These are phyloP conservation scores for Talaromyces adpressus DNA, from an alignment of 495 filamentous ascomycete species.

Conservation along the genomic window DNA sequence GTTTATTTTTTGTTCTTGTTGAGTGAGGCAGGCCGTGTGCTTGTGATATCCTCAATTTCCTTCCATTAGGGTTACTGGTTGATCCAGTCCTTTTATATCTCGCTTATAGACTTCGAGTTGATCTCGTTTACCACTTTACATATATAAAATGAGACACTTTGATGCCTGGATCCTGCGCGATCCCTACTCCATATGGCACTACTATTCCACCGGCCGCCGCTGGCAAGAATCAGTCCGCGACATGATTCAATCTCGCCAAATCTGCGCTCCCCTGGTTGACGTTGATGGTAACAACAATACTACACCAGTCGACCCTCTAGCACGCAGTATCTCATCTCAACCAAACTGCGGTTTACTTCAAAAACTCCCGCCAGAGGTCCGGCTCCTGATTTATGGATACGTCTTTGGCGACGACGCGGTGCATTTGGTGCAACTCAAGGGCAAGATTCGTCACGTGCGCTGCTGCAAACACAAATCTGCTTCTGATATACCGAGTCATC, in stretches of 20 bases:
- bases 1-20: neutral
- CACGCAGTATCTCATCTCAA: constrained; percentile 19
- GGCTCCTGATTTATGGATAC: constrained; percentile 48
- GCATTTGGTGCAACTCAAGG: constrained; percentile 34
- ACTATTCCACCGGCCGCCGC: constrained; percentile 32
- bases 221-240: constrained; percentile 37
- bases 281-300: neutral
- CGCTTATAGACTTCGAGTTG: neutral
- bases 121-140: neutral
- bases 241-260: constrained; percentile 31
- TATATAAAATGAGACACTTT: constrained; percentile 34
- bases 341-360: constrained; percentile 17
- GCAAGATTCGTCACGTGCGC: constrained; percentile 35
- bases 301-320: constrained; percentile 13
- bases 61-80: neutral
- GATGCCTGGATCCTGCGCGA: constrained; percentile 40
- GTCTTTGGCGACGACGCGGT: constrained; percentile 39
- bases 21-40: neutral
- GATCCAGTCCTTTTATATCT: neutral
- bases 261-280: constrained; percentile 25
- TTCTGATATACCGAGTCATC: constrained; percentile 22
- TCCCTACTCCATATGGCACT: constrained; percentile 40
- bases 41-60: neutral
- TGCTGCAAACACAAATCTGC: constrained; percentile 16
- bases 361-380: constrained; percentile 45